Conservation (phyloP, 257 asterid genomes). For the Marsdenia floribunda region DNA sequence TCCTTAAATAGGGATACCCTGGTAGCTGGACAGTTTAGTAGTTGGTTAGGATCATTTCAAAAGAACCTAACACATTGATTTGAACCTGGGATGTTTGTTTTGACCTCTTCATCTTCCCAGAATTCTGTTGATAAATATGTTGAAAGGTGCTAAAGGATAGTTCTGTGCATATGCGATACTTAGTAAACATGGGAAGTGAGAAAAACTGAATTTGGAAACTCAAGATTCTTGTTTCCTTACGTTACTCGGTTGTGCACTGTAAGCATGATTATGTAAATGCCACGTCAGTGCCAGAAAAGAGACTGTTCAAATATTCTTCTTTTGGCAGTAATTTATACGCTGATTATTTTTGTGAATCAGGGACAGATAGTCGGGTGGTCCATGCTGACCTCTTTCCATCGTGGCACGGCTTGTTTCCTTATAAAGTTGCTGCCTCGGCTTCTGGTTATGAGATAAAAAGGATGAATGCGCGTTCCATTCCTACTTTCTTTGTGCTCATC, state of each 20-base stretch:
- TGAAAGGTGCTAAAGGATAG: too few species aligned
- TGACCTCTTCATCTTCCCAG: background rate
- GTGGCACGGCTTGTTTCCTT: background rate
- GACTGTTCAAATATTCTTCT: background rate
- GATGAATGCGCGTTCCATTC: background rate
- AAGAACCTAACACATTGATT: background rate
- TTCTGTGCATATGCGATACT: background rate
- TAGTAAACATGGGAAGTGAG: background rate
- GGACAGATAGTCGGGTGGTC: constrained; percentile 2
- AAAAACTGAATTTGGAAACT: background rate
- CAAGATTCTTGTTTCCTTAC: background rate
- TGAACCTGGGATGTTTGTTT: background rate
- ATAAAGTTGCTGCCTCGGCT: background rate
- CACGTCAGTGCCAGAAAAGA: background rate
- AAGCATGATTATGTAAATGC: background rate
- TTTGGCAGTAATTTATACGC: background rate
- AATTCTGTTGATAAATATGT: background rate
- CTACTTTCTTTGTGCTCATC: background rate
- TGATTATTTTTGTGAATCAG: background rate
- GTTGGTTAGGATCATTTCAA: background rate
- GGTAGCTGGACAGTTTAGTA: background rate
- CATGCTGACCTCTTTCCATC: background rate
- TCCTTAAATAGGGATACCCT: background rate
- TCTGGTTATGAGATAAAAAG: background rate
- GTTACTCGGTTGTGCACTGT: background rate